A percentile compares a stretch with the other conserved stretches of the same genome.
phyloP scores from a whole-genome alignment of 1,284 basidiomycete genomes.

The Limonomyces culmigenus region DNA sequence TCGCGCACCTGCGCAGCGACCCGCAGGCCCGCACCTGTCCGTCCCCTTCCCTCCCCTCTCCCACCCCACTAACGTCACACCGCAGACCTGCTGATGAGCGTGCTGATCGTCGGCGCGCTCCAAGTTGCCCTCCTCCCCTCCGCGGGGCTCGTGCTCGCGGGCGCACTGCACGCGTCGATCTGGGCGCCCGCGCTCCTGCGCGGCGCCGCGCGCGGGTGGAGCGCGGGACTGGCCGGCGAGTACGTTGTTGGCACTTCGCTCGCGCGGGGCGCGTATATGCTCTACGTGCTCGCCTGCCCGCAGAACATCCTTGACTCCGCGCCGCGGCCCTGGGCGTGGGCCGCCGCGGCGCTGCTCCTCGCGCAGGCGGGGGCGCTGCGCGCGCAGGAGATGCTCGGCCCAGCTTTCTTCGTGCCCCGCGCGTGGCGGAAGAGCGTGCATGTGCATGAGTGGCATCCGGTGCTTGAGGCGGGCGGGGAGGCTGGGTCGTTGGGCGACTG shows the following conservation, averaged over 20 bases:
- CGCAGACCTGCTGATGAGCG: constrained; percentile 49
- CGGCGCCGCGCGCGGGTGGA: constrained; percentile 52
- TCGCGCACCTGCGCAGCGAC: constrained; percentile 44
- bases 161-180: constrained; percentile 52
- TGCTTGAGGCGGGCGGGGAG: constrained; percentile 58
- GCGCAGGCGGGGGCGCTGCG: constrained; percentile 50
- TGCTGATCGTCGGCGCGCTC: constrained; percentile 54
- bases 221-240: constrained; percentile 47
- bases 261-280: constrained; percentile 63
- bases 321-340: constrained; percentile 50
- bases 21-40: constrained; percentile 56
- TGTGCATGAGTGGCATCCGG: constrained; percentile 80
- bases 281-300: too few relatives aligned
- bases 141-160: constrained; percentile 56
- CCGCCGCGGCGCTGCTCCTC: constrained; percentile 41
- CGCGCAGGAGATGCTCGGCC: constrained; percentile 64
- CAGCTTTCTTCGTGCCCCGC: constrained; percentile 71
- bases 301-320: constrained; percentile 74
- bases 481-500: constrained; percentile 67
- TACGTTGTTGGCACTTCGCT: constrained; percentile 71
- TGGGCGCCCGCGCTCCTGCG: constrained; percentile 80
- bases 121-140: constrained; percentile 59
- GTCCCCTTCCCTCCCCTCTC: constrained; percentile 9
- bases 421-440: too few relatives aligned
- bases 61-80: not conserved